Evolutionary conservation across 2,329 filamentous ascomycete genomes (phyloP).

Genomic region (Alternaria angustiovoidea): DNA sequence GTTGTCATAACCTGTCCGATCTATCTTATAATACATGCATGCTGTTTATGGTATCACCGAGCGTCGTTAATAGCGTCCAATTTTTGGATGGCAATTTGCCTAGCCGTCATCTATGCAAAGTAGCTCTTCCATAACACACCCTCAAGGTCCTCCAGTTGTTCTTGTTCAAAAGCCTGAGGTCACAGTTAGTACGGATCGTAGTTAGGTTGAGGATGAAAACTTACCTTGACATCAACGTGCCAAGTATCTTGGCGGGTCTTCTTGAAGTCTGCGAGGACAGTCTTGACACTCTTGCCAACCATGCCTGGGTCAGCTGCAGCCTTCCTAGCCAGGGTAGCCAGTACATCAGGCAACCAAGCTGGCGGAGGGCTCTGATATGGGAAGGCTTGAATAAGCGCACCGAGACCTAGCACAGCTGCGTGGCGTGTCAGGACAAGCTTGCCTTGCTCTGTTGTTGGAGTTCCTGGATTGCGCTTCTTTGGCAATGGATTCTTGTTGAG

Average conservation of each 20-base stretch:
- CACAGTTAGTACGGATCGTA: constrained; percentile 2
- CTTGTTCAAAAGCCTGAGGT: constrained; percentile 77
- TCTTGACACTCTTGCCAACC: constrained; percentile 95
- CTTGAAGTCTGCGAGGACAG: constrained; percentile 95
- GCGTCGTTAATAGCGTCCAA: background rate
- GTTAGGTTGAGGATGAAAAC: constrained; percentile 30
- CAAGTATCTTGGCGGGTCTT: constrained; percentile 99
- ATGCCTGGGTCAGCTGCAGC: constrained; percentile 90
- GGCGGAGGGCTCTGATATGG: constrained; percentile 95
- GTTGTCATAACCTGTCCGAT: background rate
- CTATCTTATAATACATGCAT: constrained; percentile 19
- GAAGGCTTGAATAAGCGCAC: constrained; percentile 92
- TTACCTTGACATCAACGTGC: constrained; percentile 96
- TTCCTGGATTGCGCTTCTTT: constrained; percentile 68
- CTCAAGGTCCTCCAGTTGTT: constrained; percentile 93
- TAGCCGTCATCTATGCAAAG: constrained; percentile 70
- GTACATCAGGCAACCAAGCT: constrained; percentile 89
- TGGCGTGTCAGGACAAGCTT: constrained; percentile 83
- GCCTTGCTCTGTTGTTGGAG: constrained; percentile 75
- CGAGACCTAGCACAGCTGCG: constrained; percentile 89
- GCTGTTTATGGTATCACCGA: background rate
- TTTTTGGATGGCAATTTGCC: background rate
- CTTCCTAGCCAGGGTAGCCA: constrained; percentile 83
- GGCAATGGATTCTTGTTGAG: constrained; percentile 88
- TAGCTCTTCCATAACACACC: constrained; percentile 99